Evolutionary conservation across 2,329 filamentous ascomycete genomes (phyloP).

Genomic region (Venturia effusa): DNA sequence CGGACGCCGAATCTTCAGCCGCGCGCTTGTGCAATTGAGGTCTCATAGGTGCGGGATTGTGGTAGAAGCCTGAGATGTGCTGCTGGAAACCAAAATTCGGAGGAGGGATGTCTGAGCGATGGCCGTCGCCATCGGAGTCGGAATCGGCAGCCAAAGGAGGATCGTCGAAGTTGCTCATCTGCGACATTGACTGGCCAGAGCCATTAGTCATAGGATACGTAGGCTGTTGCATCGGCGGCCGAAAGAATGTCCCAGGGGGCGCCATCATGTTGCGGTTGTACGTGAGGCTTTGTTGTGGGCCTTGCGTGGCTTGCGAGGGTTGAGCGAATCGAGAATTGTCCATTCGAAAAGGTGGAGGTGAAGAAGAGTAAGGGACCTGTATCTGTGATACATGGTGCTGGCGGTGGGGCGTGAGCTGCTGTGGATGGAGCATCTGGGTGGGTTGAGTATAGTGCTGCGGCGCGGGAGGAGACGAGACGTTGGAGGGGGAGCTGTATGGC

Average conservation of each 20-base stretch:
- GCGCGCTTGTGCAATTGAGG: constrained; percentile 24
- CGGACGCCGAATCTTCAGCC: constrained; percentile 33
- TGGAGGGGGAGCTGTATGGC: constrained; percentile 12
- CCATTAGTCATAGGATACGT: neutral
- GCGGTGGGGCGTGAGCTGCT: neutral
- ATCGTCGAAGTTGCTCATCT: constrained; percentile 2
- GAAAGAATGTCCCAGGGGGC: constrained; percentile 6
- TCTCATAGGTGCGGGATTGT: neutral
- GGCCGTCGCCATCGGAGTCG: constrained; percentile 8
- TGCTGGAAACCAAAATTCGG: constrained; percentile 1
- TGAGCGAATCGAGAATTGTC: neutral
- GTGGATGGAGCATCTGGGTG: constrained; percentile 42
- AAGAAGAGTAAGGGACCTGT: constrained; percentile 6
- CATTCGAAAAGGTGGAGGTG: constrained; percentile 1
- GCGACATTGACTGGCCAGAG: constrained; percentile 2
- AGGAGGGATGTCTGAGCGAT: constrained; percentile 4
- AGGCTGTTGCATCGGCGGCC: neutral
- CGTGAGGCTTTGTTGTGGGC: neutral
- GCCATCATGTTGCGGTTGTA: constrained; percentile 1
- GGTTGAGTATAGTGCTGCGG: constrained; percentile 40
- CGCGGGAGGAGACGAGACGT: constrained; percentile 5
- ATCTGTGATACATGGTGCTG: constrained; percentile 4
- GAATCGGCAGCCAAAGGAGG: neutral
- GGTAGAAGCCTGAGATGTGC: neutral
- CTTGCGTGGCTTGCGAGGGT: neutral